Conservation (phyloP, 2,329 filamentous ascomycete genomes). For the Penicillium nordicum region DNA sequence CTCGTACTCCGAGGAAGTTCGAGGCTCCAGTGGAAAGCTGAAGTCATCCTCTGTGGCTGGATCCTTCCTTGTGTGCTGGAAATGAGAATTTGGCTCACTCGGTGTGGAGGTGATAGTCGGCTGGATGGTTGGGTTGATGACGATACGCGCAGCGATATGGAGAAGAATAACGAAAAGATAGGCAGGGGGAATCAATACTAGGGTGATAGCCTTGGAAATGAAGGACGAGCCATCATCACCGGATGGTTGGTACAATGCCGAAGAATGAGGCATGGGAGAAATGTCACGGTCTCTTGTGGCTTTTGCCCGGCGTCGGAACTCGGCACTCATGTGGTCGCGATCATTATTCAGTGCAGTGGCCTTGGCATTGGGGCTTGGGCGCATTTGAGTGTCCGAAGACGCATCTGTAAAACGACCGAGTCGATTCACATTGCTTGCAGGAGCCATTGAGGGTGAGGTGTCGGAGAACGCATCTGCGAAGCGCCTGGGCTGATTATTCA, state of each 20-base stretch:
- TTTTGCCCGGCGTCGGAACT: slow-evolving; percentile 55
- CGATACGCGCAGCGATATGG: slow-evolving; percentile 73
- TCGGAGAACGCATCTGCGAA: not conserved
- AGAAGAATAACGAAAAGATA: slow-evolving; percentile 77
- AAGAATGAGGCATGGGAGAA: slow-evolving; percentile 65
- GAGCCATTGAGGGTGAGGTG: not conserved
- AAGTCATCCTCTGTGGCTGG: slow-evolving; percentile 38
- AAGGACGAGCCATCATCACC: slow-evolving; percentile 60
- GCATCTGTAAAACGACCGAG: slow-evolving; percentile 1
- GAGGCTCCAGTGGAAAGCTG: slow-evolving; percentile 36
- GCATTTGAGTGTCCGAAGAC: not conserved
- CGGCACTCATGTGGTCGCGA: slow-evolving; percentile 30
- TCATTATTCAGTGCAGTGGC: slow-evolving; percentile 29
- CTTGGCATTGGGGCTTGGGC: slow-evolving; percentile 17
- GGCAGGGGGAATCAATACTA: slow-evolving; percentile 75
- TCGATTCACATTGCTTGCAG: not conserved
- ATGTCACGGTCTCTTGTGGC: slow-evolving; percentile 56
- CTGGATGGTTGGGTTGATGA: slow-evolving; percentile 36
- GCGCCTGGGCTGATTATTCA: not conserved
- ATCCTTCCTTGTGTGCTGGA: slow-evolving; percentile 14
- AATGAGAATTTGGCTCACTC: slow-evolving; percentile 15
- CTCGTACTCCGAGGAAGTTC: slow-evolving; percentile 25
- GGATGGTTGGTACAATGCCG: slow-evolving; percentile 58
- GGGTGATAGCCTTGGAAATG: slow-evolving; percentile 71
- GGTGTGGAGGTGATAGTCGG: slow-evolving; percentile 24